These are phyloP conservation scores for Friedmanniomyces endolithicus DNA, from an alignment of 495 filamentous ascomycete genomes.

Conservation along the genomic window DNA sequence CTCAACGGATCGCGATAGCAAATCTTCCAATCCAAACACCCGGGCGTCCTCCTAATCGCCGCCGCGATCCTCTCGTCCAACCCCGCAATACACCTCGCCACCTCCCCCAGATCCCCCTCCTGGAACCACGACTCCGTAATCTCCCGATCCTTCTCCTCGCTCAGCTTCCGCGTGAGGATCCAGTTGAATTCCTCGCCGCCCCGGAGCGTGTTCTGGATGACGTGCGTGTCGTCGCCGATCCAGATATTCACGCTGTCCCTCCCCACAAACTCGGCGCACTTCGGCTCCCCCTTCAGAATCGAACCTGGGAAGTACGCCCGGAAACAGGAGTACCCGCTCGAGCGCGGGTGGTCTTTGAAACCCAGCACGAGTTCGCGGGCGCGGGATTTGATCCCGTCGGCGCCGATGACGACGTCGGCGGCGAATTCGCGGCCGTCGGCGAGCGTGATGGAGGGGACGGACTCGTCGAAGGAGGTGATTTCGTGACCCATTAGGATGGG, in stretches of 20 bases:
- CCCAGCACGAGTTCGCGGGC: constrained; percentile 11
- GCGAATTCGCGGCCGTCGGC: constrained; percentile 21
- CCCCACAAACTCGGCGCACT: constrained; percentile 35
- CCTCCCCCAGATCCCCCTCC: constrained; percentile 38
- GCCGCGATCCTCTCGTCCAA: constrained; percentile 36
- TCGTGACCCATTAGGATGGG: constrained; percentile 38
- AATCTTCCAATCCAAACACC: constrained; percentile 41
- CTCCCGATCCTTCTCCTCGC: constrained; percentile 36
- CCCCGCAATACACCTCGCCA: constrained; percentile 27
- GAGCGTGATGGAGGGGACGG: constrained; percentile 26
- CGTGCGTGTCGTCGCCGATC: constrained; percentile 39
- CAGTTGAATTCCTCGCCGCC: constrained; percentile 42
- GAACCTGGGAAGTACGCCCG: constrained; percentile 11
- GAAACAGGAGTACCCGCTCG: constrained; percentile 36
- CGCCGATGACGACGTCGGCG: constrained; percentile 32
- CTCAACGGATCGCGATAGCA: constrained; percentile 39
- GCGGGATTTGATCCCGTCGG: constrained; percentile 31
- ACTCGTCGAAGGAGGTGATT: constrained; percentile 37
- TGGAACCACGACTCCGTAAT: constrained; percentile 41
- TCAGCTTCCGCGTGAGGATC: constrained; percentile 33
- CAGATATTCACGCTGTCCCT: constrained; percentile 43
- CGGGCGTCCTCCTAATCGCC: constrained; percentile 37
- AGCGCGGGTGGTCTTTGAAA: constrained; percentile 36
- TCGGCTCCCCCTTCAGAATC: constrained; percentile 28
- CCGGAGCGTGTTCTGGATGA: constrained; percentile 39